Conservation (phyloP, 2,329 filamentous ascomycete genomes). For the Penicillium verrucosum region DNA sequence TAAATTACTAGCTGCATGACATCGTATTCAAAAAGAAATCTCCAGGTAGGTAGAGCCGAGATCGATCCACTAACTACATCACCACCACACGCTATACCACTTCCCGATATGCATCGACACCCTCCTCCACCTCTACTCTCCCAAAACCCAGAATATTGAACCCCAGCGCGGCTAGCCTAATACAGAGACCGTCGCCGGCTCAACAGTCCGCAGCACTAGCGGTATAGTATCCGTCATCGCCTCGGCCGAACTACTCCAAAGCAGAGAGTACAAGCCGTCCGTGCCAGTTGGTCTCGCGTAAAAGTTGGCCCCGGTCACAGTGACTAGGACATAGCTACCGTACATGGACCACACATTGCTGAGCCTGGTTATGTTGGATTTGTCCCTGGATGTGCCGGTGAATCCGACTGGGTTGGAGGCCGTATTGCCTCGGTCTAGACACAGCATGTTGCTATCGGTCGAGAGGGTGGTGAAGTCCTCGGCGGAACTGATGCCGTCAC, state of each 20-base stretch:
- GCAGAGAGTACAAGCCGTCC: constrained; percentile 10
- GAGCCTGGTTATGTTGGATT: neutral
- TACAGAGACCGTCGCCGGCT: constrained; percentile 12
- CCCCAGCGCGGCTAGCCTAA: neutral
- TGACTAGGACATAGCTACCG: constrained; percentile 14
- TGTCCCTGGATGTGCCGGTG: neutral
- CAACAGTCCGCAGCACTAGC: constrained; percentile 12
- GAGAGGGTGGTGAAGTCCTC: neutral
- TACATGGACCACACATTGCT: constrained; percentile 15
- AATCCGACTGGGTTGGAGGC: constrained; percentile 9
- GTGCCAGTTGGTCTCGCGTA: constrained; percentile 10
- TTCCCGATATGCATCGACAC: neutral
- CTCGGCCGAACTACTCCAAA: constrained; percentile 12
- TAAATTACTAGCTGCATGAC: neutral
- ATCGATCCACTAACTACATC: neutral
- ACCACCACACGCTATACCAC: neutral
- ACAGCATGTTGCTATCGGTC: constrained; percentile 5
- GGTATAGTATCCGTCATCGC: constrained; percentile 3
- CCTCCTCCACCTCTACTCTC: neutral
- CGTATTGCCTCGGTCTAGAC: constrained; percentile 1
- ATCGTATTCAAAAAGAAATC: neutral
- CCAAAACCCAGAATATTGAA: neutral
- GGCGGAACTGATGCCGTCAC: neutral
- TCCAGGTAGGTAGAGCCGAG: neutral
- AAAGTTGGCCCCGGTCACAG: constrained; percentile 12